Percentiles rank a stretch among this genome's conserved stretches.
Evolutionary conservation across 352 stramenopile genomes (phyloP).

Genomic region (Pythium folliculosum): DNA sequence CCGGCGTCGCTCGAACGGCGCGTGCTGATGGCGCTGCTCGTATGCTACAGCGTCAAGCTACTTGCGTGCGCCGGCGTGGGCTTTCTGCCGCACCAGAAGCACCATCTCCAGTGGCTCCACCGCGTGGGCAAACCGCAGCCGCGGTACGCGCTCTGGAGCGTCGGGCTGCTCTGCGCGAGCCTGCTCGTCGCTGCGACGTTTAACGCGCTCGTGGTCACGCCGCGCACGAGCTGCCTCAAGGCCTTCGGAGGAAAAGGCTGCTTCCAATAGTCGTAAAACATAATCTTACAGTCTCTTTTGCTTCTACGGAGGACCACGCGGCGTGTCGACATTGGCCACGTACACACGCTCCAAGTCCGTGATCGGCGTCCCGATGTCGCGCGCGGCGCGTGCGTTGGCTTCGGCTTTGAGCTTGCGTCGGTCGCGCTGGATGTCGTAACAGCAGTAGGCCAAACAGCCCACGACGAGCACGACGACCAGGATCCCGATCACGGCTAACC

Average conservation of each 20-base stretch:
- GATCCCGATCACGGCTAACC: neutral
- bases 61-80: slow-evolving; percentile 42
- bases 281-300: no score
- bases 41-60: slow-evolving; percentile 45
- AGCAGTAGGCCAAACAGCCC: neutral
- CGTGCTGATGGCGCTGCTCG: slow-evolving; percentile 39
- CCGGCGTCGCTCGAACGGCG: slow-evolving; percentile 4
- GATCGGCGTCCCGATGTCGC: no score
- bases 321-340: no score
- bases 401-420: no score
- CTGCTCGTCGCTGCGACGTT: slow-evolving; percentile 33
- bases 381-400: no score
- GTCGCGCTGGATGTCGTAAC: neutral
- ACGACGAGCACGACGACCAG: neutral
- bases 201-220: slow-evolving; percentile 37
- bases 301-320: no score
- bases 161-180: slow-evolving; percentile 23
- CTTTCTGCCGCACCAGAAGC: slow-evolving; percentile 50
- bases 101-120: slow-evolving; percentile 43
- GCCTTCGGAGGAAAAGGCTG: slow-evolving; percentile 27
- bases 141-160: slow-evolving; percentile 37
- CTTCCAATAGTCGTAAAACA: no score
- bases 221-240: slow-evolving; percentile 24
- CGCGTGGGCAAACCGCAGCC: slow-evolving; percentile 4
- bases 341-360: no score